Conservation (phyloP, 305 asterid species). For the Fraxinus sp. region DNA sequence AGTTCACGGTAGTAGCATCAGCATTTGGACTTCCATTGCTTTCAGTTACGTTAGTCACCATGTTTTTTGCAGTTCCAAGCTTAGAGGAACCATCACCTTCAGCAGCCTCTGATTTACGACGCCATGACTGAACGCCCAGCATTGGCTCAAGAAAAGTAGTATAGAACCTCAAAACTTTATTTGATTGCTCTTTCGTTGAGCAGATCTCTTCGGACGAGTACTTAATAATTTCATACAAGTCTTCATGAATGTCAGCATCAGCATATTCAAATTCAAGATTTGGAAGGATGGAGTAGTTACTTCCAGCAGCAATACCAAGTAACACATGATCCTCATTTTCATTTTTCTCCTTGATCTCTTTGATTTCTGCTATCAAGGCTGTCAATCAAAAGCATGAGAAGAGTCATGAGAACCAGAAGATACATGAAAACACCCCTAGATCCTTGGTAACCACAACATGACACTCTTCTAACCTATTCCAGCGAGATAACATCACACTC, state of each 20-base stretch:
- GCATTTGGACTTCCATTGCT: conserved; percentile 63
- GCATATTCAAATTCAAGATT: conserved; percentile 76
- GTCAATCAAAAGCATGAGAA: conserved; percentile 36
- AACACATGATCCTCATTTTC: conserved; percentile 81
- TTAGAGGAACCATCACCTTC: conserved; percentile 56
- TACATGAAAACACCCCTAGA: not conserved
- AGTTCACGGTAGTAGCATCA: conserved; percentile 44
- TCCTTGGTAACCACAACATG: not conserved
- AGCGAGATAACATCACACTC: not conserved
- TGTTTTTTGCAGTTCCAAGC: conserved; percentile 34
- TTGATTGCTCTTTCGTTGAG: conserved; percentile 82
- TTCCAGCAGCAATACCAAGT: conserved; percentile 83
- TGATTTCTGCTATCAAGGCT: conserved; percentile 86
- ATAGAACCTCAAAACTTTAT: conserved; percentile 82
- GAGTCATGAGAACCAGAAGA: conserved; percentile 21
- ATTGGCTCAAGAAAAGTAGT: conserved; percentile 84
- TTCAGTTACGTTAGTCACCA: conserved; percentile 41
- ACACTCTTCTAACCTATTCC: not conserved
- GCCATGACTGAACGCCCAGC: conserved; percentile 63
- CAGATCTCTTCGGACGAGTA: conserved; percentile 94
- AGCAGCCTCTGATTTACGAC: conserved; percentile 42
- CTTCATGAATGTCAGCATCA: conserved; percentile 83
- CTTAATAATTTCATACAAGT: conserved; percentile 72
- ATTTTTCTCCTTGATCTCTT: conserved; percentile 79
- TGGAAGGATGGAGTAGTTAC: conserved; percentile 60